Base-by-base conservation (phyloP, 192 early-diverging fungal genomes). In the Coemansia furcata region DNA sequence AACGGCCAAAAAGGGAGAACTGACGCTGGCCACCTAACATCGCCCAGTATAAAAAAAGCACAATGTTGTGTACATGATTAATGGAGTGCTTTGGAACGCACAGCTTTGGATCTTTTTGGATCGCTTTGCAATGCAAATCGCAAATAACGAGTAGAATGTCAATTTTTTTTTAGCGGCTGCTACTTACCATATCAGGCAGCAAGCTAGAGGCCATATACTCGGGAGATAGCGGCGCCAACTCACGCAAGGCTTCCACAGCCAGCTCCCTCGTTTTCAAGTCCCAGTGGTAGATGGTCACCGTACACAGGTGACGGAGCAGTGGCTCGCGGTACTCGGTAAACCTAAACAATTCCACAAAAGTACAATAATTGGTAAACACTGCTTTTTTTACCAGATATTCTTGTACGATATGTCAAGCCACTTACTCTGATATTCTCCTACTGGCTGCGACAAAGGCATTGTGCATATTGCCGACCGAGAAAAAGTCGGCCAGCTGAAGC, bases 401-500 rank as follows among this genome's bases (percentile, higher is more conserved):
- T 68, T 84, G 91, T 49, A 52, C 30, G 54, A 23, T 15, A 35
- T 15, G 54, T 2, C 54, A 33, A 35, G 54, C 2, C 12, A 57
- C 75, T 68, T 72, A 80, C 68, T 84, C 77, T 26, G 94, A 92
- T 43, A 99, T 88, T 29, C 80, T 77, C 1, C 87, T 73, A 15
- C 90, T 89, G 14, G 95, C 87, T 9, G 83, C 83, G 39, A 93
- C 65, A 68, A 88, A 97, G 1, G 93, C 83, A 54, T 87, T 88
- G 61, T 69, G 88, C 58, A 91, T 86, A 60, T 92, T 96, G 39
- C 97, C 94, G 0, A 99, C 84, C 4, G 90, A 85, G 77, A 95
- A 97, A 77, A 95, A 99, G 74, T 99, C 96, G 0, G 95, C 95
- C 30, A 86, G 80, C 49, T 92, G 93, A 42, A 98, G 86, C 62